A percentile compares a stretch with the other conserved stretches of the same genome.
Conservation (phyloP, 345 rosid genomes). For the Eucalyptus urophylla region DNA sequence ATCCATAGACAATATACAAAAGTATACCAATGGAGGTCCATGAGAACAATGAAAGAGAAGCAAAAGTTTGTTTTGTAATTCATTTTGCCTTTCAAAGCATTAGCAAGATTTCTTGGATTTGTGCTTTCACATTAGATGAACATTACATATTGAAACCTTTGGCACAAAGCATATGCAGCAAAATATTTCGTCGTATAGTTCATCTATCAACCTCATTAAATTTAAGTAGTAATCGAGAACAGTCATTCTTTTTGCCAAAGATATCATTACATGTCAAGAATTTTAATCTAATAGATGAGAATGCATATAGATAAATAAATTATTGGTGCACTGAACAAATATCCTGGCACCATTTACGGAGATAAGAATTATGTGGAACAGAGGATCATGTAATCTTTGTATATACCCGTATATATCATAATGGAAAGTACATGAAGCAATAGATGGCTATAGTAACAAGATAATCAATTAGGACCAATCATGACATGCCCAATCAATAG, state of each 20-base stretch:
- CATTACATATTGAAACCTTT: not conserved
- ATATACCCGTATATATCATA: too few species aligned
- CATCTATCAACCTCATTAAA: not conserved
- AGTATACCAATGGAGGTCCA: not conserved
- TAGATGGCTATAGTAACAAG: not conserved
- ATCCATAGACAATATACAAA: not conserved
- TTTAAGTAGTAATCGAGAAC: not conserved
- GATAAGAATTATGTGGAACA: not conserved
- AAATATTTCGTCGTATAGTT: fast-evolving
- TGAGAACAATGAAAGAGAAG: not conserved
- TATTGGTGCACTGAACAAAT: not conserved
- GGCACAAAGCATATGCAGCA: not conserved
- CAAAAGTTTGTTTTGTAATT: not conserved
- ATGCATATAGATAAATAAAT: not conserved
- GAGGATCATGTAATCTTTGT: not conserved
- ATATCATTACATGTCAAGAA: not conserved
- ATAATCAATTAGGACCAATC: not conserved
- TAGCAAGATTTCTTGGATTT: not conserved
- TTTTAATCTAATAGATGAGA: not conserved
- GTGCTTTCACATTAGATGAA: not conserved
- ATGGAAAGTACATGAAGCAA: not conserved
- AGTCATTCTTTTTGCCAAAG: not conserved
- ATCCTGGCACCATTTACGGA: not conserved
- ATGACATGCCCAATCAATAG: not conserved
- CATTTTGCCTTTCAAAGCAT: not conserved